These are phyloP conservation scores for Ananas comosus DNA, from an alignment of 176 grass and related monocot species.

Conservation along the genomic window DNA sequence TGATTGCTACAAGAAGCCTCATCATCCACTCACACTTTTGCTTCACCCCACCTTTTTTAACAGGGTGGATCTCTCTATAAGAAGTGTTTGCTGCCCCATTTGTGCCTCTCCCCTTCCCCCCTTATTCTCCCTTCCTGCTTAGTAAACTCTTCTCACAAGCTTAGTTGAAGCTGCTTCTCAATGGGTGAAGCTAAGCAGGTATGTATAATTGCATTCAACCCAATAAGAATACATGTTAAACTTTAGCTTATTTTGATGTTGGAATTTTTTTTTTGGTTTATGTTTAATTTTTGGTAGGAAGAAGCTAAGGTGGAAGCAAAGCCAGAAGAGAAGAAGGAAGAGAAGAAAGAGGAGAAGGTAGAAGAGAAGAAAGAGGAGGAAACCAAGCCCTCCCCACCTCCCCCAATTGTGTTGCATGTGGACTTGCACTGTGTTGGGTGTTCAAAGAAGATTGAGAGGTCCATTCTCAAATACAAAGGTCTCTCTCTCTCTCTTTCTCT, in stretches of 20 bases:
- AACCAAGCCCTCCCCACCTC: conserved; percentile 26
- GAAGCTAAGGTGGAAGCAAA: conserved; percentile 25
- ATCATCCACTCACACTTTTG: conserved; percentile 23
- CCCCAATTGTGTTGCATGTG: conserved; percentile 39
- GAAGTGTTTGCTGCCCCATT: conserved; percentile 2
- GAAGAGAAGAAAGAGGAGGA: conserved; percentile 17
- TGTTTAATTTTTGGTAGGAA: conserved; percentile 5
- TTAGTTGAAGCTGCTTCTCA: not conserved
- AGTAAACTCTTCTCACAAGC: not conserved
- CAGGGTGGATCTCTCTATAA: not conserved
- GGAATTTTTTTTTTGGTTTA: not conserved
- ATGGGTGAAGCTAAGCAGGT: conserved; percentile 42
- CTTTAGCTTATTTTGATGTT: not conserved
- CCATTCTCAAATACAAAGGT: conserved; percentile 63
- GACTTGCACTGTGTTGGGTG: conserved; percentile 81
- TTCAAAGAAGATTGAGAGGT: conserved; percentile 55
- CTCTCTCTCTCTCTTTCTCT: conserved; percentile 5
- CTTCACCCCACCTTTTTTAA: not conserved
- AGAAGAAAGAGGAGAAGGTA: conserved; percentile 15
- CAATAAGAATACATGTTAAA: not conserved
- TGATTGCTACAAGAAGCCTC: conserved; percentile 19
- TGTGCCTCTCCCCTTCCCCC: not conserved
- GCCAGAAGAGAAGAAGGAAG: conserved; percentile 17
- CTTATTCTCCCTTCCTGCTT: not conserved
- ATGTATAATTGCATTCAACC: not conserved